phyloP scores from a whole-genome alignment of 2,329 filamentous ascomycete genomes.

The Amauroascus verrucosus region DNA sequence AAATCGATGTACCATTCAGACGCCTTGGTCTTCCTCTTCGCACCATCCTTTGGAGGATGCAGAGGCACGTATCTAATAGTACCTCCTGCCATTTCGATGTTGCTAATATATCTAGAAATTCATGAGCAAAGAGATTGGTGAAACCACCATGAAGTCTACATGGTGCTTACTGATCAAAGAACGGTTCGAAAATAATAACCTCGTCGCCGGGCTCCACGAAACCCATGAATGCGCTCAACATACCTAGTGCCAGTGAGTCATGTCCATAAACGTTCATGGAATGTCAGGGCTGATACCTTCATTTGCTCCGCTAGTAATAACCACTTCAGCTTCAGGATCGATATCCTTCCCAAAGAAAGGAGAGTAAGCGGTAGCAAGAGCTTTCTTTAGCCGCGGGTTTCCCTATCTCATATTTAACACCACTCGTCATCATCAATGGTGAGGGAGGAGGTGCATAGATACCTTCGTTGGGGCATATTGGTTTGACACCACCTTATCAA shows the following conservation, averaged over 20 bases:
- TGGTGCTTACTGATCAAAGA: constrained; percentile 75
- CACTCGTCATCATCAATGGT: background rate
- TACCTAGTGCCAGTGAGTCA: constrained; percentile 42
- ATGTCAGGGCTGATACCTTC: constrained; percentile 28
- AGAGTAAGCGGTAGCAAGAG: constrained; percentile 84
- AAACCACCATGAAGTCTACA: background rate
- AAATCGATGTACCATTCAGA: constrained; percentile 84
- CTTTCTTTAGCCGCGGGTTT: constrained; percentile 80
- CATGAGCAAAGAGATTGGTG: constrained; percentile 14
- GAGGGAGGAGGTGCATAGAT: constrained; percentile 7
- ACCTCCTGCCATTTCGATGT: constrained; percentile 96
- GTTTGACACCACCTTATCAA: constrained; percentile 91
- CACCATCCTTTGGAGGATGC: constrained; percentile 73
- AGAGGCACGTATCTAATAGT: constrained; percentile 93
- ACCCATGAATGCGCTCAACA: constrained; percentile 95
- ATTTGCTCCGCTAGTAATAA: constrained; percentile 66
- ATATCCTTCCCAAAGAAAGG: constrained; percentile 73
- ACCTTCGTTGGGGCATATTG: constrained; percentile 93
- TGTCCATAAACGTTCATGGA: background rate
- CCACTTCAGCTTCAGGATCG: constrained; percentile 84
- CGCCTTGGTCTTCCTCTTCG: constrained; percentile 68
- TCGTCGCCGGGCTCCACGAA: constrained; percentile 93
- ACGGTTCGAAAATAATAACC: constrained; percentile 95
- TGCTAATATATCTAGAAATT: constrained; percentile 65
- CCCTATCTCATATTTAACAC: constrained; percentile 40